Conservation (phyloP, 2,329 filamentous ascomycete genomes). For the Cladophialophora psammophila region DNA sequence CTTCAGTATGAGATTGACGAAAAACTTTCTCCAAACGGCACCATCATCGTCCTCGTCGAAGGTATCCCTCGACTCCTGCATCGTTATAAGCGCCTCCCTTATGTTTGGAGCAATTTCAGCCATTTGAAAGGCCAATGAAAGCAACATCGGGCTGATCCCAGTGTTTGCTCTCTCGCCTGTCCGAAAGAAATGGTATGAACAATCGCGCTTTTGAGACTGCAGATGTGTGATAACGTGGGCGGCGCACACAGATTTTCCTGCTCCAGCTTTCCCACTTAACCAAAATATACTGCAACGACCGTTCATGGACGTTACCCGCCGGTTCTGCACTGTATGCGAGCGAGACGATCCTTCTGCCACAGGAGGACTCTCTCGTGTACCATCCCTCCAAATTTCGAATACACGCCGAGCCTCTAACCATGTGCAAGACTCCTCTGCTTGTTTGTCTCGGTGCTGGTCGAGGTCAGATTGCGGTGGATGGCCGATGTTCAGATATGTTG, state of each 20-base stretch:
- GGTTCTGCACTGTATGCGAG: not conserved
- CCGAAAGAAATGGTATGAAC: constrained; percentile 7
- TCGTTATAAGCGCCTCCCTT: not conserved
- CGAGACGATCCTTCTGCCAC: not conserved
- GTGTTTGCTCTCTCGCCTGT: not conserved
- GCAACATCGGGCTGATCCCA: not conserved
- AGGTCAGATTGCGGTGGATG: constrained; percentile 9
- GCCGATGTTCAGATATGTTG: not conserved
- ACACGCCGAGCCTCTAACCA: constrained; percentile 2
- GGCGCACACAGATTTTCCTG: constrained; percentile 16
- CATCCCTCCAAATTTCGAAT: constrained; percentile 5
- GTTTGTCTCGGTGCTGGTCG: constrained; percentile 8
- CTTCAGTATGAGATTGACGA: constrained; percentile 5
- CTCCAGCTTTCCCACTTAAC: constrained; percentile 7
- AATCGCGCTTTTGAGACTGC: not conserved
- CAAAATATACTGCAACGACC: not conserved
- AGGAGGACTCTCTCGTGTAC: not conserved
- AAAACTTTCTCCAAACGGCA: constrained; percentile 9
- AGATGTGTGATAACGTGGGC: constrained; percentile 11
- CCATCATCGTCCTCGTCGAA: constrained; percentile 11
- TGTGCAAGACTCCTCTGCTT: constrained; percentile 4
- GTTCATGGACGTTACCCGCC: not conserved
- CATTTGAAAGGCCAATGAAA: constrained; percentile 13
- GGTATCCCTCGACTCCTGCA: not conserved
- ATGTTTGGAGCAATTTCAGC: not conserved